Evolutionary conservation across 768 basidiomycete species (phyloP), one percentile per base, ranked within the genome.

Genomic region (Russula lepida): DNA sequence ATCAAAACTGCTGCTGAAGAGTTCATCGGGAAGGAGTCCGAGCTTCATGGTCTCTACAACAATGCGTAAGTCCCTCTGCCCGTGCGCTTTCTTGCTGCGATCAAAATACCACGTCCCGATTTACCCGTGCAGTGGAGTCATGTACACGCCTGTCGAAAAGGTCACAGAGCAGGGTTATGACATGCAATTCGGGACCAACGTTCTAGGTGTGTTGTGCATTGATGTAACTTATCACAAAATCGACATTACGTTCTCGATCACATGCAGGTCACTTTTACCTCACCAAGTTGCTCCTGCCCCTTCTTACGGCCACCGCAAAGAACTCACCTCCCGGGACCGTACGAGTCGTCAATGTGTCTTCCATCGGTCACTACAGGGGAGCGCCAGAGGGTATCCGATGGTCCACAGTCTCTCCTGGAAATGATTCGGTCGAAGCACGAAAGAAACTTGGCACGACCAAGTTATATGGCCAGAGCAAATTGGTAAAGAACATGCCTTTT

Each of bases 1-100:
- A 66, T 78, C 48, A 74, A 73, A 49, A 50, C 64, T 0, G 72
- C 76, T 21, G 77, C 73, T 1, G 69, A 74, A 54, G 70, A 70
- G 33, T 78, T 74, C 48, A 70, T 66, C n/a, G 60, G 71, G 27
- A 64, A 66, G 41, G 65, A 66, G 43, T 32, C 56, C n/a, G 51
- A 64, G 52, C 59, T 66, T 33, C 71, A 76, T 56, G 68, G 70
- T 27, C 66, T 76, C 8, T 70, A 75, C 60, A 74, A 74, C 66
- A 75, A 74, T 39, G 74, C 64, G 69, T 74, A 52, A 21, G 71
- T 8, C 17, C 21, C 30, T 1, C n/a, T n/a, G n/a, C n/a, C n/a
- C 32, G 11, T 33, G 2, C 37, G 28, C 25, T 17, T 9, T 25
- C 6, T 25, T 25, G 33, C 12, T 9, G 19, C 9, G 12, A 23